These are phyloP conservation scores for Quercus tomentella DNA, from an alignment of 331 rosid species.

Conservation along the genomic window DNA sequence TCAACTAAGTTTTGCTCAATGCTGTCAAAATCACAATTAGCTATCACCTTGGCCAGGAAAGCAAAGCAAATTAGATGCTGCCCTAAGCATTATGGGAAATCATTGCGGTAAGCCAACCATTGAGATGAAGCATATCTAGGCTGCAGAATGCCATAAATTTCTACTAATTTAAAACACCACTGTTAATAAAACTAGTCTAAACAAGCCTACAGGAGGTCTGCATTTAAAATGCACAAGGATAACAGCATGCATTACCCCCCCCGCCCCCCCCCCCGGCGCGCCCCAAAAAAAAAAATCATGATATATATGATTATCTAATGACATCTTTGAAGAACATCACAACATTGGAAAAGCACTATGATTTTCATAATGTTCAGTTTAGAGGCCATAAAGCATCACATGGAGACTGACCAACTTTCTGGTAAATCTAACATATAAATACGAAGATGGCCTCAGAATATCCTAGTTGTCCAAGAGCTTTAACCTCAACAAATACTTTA, in stretches of 20 bases:
- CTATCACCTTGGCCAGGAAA: background rate
- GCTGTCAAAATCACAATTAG: background rate
- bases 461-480: background rate
- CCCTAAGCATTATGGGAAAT: background rate
- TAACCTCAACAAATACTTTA: constrained; percentile 6
- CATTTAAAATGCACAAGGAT: background rate
- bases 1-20: background rate
- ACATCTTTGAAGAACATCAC: background rate
- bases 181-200: background rate
- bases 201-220: background rate
- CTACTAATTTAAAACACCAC: background rate
- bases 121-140: background rate
- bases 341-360: background rate
- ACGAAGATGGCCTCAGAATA: background rate
- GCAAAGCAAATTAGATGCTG: background rate
- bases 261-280: too few relatives aligned
- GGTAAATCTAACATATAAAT: background rate
- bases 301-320: background rate
- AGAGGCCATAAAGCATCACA: background rate
- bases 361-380: background rate
- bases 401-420: background rate
- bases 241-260: background rate
- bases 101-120: background rate
- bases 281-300: background rate
- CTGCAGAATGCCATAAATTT: background rate